Base-by-base conservation (phyloP, 2,329 filamentous ascomycete species). In the Xylaria sp. region DNA sequence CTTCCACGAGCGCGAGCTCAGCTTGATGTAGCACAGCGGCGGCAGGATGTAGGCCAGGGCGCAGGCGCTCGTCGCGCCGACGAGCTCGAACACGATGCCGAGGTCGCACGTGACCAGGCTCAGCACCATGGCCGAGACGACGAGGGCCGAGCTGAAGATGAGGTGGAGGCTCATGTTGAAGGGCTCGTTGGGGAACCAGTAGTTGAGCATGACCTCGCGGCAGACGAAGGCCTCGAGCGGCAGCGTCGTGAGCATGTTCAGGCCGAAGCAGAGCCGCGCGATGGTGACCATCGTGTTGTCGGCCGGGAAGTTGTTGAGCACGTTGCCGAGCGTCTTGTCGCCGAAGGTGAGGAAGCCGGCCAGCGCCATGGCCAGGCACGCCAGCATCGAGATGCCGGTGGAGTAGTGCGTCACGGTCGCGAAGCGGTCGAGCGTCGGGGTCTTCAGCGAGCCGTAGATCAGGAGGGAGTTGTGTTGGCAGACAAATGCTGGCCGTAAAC, bases 191-290 rank as follows among this genome's bases (percentile, higher is more conserved):
- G 82, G 83, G 66, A 81, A 86, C 69, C 80, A 87, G 73, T 96
- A 97, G 60, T 91, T 92, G 63, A 91, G 84, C 90, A 97, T 96
- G 60, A 97, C 92, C 74, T 97, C 94, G 67, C 94, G 86, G 74
- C 94, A 99, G 50, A 99, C 94, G 72, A 99, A 99, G 16, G 92
- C 92, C 78, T 99, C 94, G 56, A 99, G 87, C 0, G 94, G 94
- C 34, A 99, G 79, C 1, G 94, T 97, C 13, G 94, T 97, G 66
- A 99, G 85, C 94, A 99, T 99, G 79, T 99, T 99, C 62, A 99
- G 83, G 1, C 94, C 94, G 69, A 99, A 97, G 75, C 91, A 97
- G 46, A 99, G 82, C 48, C 94, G 88, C 19, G 94, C 94, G 54
- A 99, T 82, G 73, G 97, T 97, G 69, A 97, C 92, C 85, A 97